Base-by-base conservation (phyloP, 345 rosid species). In the Turnera subulata region DNA sequence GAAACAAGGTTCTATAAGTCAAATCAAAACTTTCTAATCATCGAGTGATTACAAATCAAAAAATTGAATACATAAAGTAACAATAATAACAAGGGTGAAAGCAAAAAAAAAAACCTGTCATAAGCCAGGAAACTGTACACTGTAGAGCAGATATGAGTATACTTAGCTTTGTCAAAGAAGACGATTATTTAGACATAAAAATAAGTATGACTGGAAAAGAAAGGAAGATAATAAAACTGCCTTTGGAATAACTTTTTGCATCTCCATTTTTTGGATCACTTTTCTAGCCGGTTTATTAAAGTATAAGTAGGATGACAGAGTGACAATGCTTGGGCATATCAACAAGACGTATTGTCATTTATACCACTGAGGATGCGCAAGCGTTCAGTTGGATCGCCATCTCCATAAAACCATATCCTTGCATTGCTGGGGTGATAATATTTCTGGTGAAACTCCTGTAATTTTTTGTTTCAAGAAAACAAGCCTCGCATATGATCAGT, bases 351-450 rank as follows among this genome's bases (percentile, higher is more conserved):
- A 57, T 18, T 24, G 35, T n/a, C 8, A 4, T 6, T 43, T 49
- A 69, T 89, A 92, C 98, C 97, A 56, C 93, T 86, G 59, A 92
- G 72, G 58, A 92, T 75, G 50, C 78, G 88, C 22, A 92, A 75
- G 54, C 97, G 98, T 48, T 86, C 91, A 65, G 49, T 55, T 32
- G 88, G 82, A 76, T 92, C 91, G 70, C 89, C 98, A 79, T 92
- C 86, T 59, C 98, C 98, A 73, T 86, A 92, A 75, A 92, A 92
- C 97, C 98, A 92, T 63, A 92, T 89, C 70, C 95, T 80, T 39
- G 95, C 84, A 69, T 92, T 92, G 83, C 95, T 89, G 24, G 96
- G 98, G 69, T 89, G 96, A 77, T 92, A 92, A 69, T 68, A 86
- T 80, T 86, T 86, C 21, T 79, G 56, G 65, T 92, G 98, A 63